Conservation (phyloP, 139 green algal species). For the Coelastrella sp. region DNA sequence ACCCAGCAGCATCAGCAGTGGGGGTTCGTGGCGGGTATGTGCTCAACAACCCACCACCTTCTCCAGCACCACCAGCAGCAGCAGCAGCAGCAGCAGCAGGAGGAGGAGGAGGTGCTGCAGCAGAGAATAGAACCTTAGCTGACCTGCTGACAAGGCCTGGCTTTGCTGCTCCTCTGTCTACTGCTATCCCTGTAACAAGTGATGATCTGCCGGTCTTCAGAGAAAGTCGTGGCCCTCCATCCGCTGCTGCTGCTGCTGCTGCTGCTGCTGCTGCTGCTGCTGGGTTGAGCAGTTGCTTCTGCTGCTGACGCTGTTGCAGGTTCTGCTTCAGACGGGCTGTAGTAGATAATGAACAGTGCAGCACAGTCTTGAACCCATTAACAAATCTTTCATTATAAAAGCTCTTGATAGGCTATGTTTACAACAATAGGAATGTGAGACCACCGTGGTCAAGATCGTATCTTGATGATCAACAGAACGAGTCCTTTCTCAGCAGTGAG, state of each 20-base stretch:
- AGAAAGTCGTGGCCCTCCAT: too few relatives aligned
- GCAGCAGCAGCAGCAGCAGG: not conserved
- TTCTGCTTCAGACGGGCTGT: not conserved
- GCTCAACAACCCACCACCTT: not conserved
- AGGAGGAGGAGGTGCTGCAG: not conserved
- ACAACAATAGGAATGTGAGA: too few relatives aligned
- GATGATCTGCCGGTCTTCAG: too few relatives aligned
- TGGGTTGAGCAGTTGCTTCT: not conserved
- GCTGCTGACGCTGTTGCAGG: conserved; percentile 4
- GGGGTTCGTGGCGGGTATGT: not conserved
- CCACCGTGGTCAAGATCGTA: too few relatives aligned
- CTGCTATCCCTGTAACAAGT: not conserved
- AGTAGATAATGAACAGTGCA: not conserved
- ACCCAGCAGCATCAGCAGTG: not conserved
- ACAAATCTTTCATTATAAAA: too few relatives aligned
- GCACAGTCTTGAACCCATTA: too few relatives aligned
- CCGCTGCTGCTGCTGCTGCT: not conserved
- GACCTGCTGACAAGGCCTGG: not conserved
- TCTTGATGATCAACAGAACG: too few relatives aligned
- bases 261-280: not conserved
- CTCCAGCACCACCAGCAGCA: not conserved
- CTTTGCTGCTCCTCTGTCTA: not conserved
- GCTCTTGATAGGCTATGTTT: too few relatives aligned
- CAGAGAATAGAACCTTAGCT: not conserved
- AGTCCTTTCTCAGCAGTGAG: too few relatives aligned